Conservation (phyloP, 2,329 filamentous ascomycete genomes). For the Triangularia verruculosa region DNA sequence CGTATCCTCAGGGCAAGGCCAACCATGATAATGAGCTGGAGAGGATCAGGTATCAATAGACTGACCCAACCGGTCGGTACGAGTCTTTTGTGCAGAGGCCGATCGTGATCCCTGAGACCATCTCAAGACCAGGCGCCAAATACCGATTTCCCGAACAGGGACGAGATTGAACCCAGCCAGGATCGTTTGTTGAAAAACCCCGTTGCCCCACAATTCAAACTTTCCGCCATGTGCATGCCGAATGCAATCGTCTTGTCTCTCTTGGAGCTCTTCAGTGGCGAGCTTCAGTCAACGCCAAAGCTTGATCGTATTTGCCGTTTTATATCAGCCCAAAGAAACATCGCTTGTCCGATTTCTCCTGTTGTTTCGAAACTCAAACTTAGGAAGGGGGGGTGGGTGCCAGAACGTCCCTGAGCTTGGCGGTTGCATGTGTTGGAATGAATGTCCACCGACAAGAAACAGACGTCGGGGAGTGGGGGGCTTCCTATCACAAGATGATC, state of each 20-base stretch:
- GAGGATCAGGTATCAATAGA: neutral
- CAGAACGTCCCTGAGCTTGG: neutral
- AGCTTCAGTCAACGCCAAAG: neutral
- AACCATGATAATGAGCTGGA: too few relatives aligned
- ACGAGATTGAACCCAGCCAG: neutral
- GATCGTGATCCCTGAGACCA: neutral
- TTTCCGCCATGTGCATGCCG: neutral
- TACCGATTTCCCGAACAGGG: neutral
- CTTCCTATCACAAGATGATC: neutral
- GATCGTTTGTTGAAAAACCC: neutral
- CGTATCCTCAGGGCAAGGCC: too few relatives aligned
- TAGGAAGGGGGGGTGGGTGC: neutral
- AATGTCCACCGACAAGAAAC: neutral
- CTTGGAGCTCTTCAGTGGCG: neutral
- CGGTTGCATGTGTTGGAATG: neutral
- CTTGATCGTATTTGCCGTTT: neutral
- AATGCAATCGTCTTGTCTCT: neutral
- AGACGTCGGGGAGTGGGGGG: neutral
- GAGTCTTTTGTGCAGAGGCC: neutral
- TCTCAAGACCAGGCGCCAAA: neutral
- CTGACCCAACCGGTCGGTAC: neutral
- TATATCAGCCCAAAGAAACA: neutral
- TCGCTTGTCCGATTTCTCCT: neutral
- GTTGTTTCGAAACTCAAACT: neutral
- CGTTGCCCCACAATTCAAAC: conserved; percentile 1